These are phyloP conservation scores for Trametes maxima DNA, from an alignment of 768 basidiomycete genomes.

Conservation along the genomic window DNA sequence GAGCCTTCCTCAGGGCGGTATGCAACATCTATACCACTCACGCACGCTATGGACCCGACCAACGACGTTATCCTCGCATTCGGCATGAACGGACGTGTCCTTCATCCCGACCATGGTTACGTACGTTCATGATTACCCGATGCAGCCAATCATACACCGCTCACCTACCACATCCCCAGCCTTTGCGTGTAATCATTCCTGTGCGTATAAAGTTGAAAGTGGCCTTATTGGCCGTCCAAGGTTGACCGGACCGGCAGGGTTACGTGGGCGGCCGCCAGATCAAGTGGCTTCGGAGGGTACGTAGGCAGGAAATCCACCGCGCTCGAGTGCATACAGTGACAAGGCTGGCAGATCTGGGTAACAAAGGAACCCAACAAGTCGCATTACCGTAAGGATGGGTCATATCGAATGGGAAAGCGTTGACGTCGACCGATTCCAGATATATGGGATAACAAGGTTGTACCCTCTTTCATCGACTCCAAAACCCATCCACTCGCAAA, in stretches of 20 bases:
- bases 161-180: neutral
- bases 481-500: conserved; percentile 24
- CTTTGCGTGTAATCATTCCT: conserved; percentile 26
- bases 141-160: neutral
- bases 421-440: conserved; percentile 4
- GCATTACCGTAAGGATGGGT: conserved; percentile 22
- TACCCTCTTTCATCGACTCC: conserved; percentile 25
- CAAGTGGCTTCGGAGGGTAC: conserved; percentile 27
- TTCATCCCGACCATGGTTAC: conserved; percentile 31
- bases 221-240: too few species aligned
- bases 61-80: conserved; percentile 29
- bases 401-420: neutral
- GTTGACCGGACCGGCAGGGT: neutral
- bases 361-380: conserved; percentile 25
- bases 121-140: neutral
- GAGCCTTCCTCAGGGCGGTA: conserved; percentile 23
- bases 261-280: conserved; percentile 29
- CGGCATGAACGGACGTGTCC: conserved; percentile 26
- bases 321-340: neutral
- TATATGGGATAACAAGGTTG: conserved; percentile 26
- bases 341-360: conserved; percentile 18
- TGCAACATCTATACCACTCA: conserved; percentile 27
- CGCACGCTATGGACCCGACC: conserved; percentile 25
- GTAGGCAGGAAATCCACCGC: neutral
- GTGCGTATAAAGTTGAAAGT: neutral